Evolutionary conservation across 78 protist genomes (phyloP), one percentile per base, ranked within the genome.

Genomic region (Dictyostelium citrinum): DNA sequence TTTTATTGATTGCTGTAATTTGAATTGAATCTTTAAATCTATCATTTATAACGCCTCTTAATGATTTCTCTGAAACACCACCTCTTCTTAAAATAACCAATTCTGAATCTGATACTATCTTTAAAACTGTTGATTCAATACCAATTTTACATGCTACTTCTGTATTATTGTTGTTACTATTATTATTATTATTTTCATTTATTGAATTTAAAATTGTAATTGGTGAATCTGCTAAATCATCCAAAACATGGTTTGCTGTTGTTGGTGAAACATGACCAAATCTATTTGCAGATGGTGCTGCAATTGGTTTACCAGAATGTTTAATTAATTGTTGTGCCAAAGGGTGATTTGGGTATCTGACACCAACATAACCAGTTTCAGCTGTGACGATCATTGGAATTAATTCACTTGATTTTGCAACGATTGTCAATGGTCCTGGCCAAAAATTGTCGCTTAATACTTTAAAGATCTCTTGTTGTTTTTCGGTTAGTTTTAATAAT

Each of bases 391-490:
- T 77, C 37, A 35, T n/a, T 11, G 98, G 90, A 4, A 76, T 75
- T 20, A 76, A 33, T 41, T 46, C 5, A 4, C 95, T 49, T n/a
- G 93, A 82, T 7, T 58, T 22, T 35, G 77, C 81, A n/a, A 98
- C 97, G 31, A 98, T 49, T 4, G 99, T 96, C 46, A 98, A 78
- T 6, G 99, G 98, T 29, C 98, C 99, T 2, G 99, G 99, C 99
- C 99, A 98, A 61, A 96, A 95, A 43, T 35, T 45, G 6, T 60
- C 29, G 7, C 79, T 35, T 3, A 88, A 35, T 17, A 71, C 17
- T 43, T 76, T 22, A n/a, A 61, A 88, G 3, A 88, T 55, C 64
- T 46, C 41, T 22, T 39, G 35, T 67, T 88, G 93, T 29, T 61
- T 61, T 2, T 51, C 70, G 9, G 91, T 39, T 14, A 83, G 24